These are phyloP conservation scores for Quercus berberidifolia DNA, from an alignment of 306 rosid species.

Conservation along the genomic window DNA sequence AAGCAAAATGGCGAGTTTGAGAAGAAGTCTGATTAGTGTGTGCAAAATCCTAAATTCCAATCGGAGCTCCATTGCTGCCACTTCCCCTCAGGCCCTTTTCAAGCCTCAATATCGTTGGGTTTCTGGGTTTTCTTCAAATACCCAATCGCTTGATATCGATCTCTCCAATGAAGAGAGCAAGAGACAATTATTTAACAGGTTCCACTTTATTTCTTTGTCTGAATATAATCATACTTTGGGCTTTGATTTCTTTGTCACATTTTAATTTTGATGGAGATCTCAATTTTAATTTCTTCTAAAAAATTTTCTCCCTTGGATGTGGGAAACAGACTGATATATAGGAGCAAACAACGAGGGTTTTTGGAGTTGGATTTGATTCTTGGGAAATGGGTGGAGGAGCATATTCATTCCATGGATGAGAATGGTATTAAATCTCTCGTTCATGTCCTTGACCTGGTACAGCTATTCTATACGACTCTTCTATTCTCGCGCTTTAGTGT, in stretches of 20 bases:
- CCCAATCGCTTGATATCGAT: slow-evolving; percentile 37
- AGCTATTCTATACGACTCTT: neutral
- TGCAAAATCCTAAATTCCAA: slow-evolving; percentile 33
- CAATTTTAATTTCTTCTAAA: neutral
- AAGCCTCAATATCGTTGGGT: slow-evolving; percentile 19
- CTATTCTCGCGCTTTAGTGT: neutral
- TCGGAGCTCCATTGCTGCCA: slow-evolving; percentile 15
- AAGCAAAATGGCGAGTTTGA: slow-evolving; percentile 42
- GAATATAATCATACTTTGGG: too few species aligned
- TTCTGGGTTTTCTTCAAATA: slow-evolving; percentile 34
- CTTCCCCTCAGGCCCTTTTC: slow-evolving; percentile 19
- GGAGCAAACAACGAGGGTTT: slow-evolving; percentile 93
- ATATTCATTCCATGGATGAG: slow-evolving; percentile 72
- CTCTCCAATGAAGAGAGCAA: slow-evolving; percentile 70
- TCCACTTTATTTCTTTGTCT: neutral
- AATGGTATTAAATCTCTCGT: slow-evolving; percentile 53
- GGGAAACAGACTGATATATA: slow-evolving; percentile 52
- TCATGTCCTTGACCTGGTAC: slow-evolving; percentile 71
- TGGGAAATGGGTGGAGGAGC: slow-evolving; percentile 89
- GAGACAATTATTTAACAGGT: slow-evolving; percentile 75
- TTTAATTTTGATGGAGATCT: too few species aligned
- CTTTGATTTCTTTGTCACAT: too few species aligned
- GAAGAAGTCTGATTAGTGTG: slow-evolving; percentile 26
- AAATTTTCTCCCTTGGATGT: neutral
- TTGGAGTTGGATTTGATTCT: slow-evolving; percentile 84